These are phyloP conservation scores for Striga hermonthica DNA, from an alignment of 305 asterid species.

Conservation along the genomic window DNA sequence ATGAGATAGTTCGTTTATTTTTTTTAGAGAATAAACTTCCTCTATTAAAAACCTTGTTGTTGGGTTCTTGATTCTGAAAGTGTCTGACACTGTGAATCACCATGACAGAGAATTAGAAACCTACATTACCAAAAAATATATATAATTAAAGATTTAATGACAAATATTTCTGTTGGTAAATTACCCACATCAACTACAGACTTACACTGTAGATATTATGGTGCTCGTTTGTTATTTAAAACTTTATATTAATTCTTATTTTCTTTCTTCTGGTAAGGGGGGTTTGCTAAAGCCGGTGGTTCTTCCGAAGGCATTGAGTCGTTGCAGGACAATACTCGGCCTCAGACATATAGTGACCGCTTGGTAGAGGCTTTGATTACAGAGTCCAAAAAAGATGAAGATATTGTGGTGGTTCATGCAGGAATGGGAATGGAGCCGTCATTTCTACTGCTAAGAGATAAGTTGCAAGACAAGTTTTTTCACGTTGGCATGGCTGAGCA, in stretches of 20 bases:
- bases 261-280: no score
- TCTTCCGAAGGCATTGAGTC: constrained; percentile 32
- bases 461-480: constrained; percentile 57
- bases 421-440: constrained; percentile 89
- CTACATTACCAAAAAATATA: no score
- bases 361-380: constrained; percentile 65
- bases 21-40: no score
- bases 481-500: constrained; percentile 97
- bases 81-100: no score
- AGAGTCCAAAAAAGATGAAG: constrained; percentile 65
- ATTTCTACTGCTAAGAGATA: constrained; percentile 51
- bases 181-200: not conserved
- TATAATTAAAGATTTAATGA: no score
- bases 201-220: constrained; percentile 3
- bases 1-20: not conserved
- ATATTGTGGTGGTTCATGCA: constrained; percentile 82
- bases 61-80: no score
- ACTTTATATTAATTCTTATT: no score
- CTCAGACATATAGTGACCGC: constrained; percentile 62
- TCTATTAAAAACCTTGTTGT: no score
- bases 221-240: not conserved
- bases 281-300: no score
- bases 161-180: no score
- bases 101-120: no score
- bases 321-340: constrained; percentile 32